A percentile compares a stretch with the other conserved stretches of the same genome.
phyloP scores from a whole-genome alignment of 192 early-diverging fungal genomes.

The Coemansia interrupta region DNA sequence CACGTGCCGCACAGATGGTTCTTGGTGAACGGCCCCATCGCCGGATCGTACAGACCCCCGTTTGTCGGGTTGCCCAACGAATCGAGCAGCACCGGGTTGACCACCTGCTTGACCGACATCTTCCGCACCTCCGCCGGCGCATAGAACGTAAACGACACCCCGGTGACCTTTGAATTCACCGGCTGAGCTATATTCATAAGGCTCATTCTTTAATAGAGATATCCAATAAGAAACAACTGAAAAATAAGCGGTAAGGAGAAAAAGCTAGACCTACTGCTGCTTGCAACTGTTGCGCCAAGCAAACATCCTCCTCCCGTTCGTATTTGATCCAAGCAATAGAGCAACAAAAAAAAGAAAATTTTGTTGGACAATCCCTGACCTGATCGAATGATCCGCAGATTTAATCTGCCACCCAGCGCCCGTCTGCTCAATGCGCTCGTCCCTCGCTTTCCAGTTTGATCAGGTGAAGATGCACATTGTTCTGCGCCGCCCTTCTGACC shows the following conservation, averaged over 20 bases:
- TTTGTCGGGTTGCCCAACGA: conserved; percentile 81
- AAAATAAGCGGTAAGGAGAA: conserved; percentile 7
- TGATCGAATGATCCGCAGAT: no score
- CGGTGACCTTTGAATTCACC: conserved; percentile 72
- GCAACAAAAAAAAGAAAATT: no score
- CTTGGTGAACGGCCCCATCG: conserved; percentile 88
- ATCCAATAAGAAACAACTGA: neutral
- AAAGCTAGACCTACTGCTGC: neutral
- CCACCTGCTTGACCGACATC: conserved; percentile 93
- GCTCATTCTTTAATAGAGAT: conserved; percentile 9
- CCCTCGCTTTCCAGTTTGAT: conserved; percentile 27
- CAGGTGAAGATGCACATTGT: conserved; percentile 37
- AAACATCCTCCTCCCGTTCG: neutral
- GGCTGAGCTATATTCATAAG: conserved; percentile 84
- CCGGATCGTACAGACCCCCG: conserved; percentile 91
- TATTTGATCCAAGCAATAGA: no score
- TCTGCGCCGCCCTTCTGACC: conserved; percentile 28
- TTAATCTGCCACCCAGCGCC: neutral
- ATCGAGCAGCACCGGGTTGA: conserved; percentile 85
- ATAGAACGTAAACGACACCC: conserved; percentile 91
- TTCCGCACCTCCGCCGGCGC: conserved; percentile 79
- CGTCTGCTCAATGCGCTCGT: neutral
- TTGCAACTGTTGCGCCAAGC: neutral
- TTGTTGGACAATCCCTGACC: neutral
- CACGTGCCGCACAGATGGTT: conserved; percentile 81